These are phyloP conservation scores for Nakaseomyces sp. DNA, from an alignment of 1,139 yeast genomes.

Conservation along the genomic window DNA sequence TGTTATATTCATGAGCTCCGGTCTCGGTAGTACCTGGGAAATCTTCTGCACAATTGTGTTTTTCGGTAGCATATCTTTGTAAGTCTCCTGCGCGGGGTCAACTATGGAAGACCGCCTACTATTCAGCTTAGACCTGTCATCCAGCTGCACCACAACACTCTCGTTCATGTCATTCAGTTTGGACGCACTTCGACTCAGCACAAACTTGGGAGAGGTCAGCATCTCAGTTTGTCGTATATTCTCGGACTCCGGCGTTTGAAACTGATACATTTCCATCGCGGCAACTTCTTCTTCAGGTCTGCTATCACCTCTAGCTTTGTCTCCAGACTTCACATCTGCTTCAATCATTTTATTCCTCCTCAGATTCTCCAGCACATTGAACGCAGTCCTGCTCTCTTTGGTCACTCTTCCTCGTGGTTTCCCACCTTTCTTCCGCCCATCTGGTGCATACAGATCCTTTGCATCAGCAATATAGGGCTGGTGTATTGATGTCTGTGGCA, in stretches of 20 bases:
- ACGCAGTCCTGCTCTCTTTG: not conserved
- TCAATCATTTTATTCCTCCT: not conserved
- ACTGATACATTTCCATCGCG: not conserved
- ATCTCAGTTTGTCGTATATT: not conserved
- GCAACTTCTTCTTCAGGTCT: not conserved
- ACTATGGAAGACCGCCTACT: conserved; percentile 2
- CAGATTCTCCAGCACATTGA: not conserved
- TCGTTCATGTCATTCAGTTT: conserved; percentile 3
- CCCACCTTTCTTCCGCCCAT: not conserved
- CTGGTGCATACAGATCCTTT: conserved; percentile 4
- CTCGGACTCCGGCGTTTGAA: conserved; percentile 1
- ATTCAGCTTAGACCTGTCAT: conserved; percentile 3
- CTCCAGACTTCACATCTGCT: not conserved
- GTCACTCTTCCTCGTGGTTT: not conserved
- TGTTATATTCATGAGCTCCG: not conserved
- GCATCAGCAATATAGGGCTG: conserved; percentile 3
- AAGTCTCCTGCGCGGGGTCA: not conserved
- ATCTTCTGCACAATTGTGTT: not conserved
- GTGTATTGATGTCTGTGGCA: conserved; percentile 5
- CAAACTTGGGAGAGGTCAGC: not conserved
- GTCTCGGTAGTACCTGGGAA: not conserved
- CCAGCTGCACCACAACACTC: conserved; percentile 1
- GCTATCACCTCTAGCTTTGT: not conserved
- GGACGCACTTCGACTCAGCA: conserved; percentile 2
- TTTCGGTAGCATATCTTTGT: not conserved